These are phyloP conservation scores for Xylaria sp. DNA, from an alignment of 2,329 filamentous ascomycete species.

Conservation along the genomic window DNA sequence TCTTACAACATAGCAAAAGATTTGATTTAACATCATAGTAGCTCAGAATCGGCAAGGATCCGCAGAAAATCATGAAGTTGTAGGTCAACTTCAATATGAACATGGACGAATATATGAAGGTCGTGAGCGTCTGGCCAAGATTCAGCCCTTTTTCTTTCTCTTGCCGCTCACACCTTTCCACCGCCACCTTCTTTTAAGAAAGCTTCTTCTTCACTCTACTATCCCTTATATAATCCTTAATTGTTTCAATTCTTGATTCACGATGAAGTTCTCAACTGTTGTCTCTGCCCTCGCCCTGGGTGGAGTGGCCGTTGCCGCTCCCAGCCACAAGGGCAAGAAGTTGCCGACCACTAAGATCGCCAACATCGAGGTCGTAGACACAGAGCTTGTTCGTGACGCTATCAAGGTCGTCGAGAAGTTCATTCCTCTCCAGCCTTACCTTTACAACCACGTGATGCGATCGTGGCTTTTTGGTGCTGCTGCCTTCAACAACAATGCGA, in stretches of 20 bases:
- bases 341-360: slow-evolving; percentile 36
- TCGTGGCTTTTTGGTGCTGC: slow-evolving; percentile 38
- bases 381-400: slow-evolving; percentile 34
- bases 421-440: slow-evolving; percentile 40
- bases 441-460: slow-evolving; percentile 38
- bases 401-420: slow-evolving; percentile 34
- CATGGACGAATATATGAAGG: slow-evolving; percentile 21
- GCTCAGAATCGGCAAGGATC: not conserved
- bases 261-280: slow-evolving; percentile 35
- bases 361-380: slow-evolving; percentile 38
- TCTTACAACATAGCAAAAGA: not conserved
- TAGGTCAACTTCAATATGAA: not conserved
- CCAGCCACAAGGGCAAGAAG: slow-evolving; percentile 27
- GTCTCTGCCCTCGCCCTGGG: slow-evolving; percentile 31
- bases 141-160: no score
- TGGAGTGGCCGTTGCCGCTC: slow-evolving; percentile 30
- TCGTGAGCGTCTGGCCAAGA: not conserved
- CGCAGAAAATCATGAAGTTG: not conserved
- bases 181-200: not conserved
- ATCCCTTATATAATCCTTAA: slow-evolving; percentile 7
- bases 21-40: not conserved
- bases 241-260: slow-evolving; percentile 2
- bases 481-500: slow-evolving; percentile 39
- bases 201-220: not conserved
- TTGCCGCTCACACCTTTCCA: not conserved